Base-by-base conservation (phyloP, 805 yeast genomes). In the Tetrapisispora phaffii region DNA sequence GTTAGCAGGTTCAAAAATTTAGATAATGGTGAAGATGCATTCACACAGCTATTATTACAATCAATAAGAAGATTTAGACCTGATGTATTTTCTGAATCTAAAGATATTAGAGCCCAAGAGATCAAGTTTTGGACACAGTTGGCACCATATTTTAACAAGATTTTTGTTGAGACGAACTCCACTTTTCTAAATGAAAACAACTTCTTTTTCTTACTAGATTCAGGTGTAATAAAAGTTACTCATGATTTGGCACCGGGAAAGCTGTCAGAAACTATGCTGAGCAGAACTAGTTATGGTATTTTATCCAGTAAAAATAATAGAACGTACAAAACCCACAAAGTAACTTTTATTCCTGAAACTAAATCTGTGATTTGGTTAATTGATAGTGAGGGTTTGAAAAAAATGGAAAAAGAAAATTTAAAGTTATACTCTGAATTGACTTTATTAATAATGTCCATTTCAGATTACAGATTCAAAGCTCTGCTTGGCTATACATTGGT, bases 401-500 rank as follows among this genome's bases (percentile, higher is more conserved):
- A 64, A 39, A 59, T 87, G 54, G 65, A 70, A 53, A 50, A 62
- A 13, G 71, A 74, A 20, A 79, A 85, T 24, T 59, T 63, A 5
- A 74, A 69, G 28, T 59, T 84, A 9, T 83, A 76, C 52, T 73
- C 76, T 34, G 95, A 88, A 57, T 63, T 88, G 34, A 60, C 79
- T 40, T 67, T 71, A 38, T 75, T 87, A 28, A 76, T 81, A 26
- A 67, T 82, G 50, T 74, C 77, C 39, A 65, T 88, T 43, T 70
- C 79, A 31, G 79, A 81, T 46, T 87, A 78, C 54, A 69, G 96
- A 50, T 82, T 82, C 54, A 85, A 80, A 48, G 76, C 85, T 23
- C 68, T 87, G 51, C 75, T 90, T 3, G 86, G 93, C 2, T 85
- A 84, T 58, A 74, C 88, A 21, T 69, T 85, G 42, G 78, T 86